Conservation (phyloP, 1,284 basidiomycete genomes). For the Rhodofomes roseus region DNA sequence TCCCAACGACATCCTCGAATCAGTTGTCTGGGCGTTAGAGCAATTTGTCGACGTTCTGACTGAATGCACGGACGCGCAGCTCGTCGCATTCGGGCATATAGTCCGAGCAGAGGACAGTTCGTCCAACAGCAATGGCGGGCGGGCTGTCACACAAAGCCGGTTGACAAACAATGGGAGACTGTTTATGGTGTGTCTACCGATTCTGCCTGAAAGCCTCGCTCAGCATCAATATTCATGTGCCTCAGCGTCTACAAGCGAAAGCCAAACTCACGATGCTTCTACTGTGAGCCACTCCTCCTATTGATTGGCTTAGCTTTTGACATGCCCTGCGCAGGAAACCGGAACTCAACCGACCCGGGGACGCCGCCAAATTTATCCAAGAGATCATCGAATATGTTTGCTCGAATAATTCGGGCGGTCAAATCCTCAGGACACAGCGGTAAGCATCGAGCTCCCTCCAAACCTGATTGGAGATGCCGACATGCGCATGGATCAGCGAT, state of each 20-base stretch:
- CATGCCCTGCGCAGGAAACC: slow-evolving; percentile 8
- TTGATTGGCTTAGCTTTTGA: neutral
- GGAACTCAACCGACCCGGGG: slow-evolving; percentile 11
- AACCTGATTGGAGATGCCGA: too few species aligned
- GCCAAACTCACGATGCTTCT: neutral
- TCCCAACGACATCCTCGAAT: slow-evolving; percentile 15
- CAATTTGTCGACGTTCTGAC: slow-evolving; percentile 15
- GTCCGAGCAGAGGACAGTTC: neutral
- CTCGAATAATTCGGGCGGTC: neutral
- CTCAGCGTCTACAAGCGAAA: neutral
- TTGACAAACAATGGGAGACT: neutral
- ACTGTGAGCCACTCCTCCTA: slow-evolving; percentile 4
- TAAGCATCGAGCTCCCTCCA: too few species aligned
- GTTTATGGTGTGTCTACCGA: neutral
- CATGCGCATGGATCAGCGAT: neutral
- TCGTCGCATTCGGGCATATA: slow-evolving; percentile 14
- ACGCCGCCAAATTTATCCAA: slow-evolving; percentile 9
- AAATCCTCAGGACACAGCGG: neutral
- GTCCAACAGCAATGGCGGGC: neutral
- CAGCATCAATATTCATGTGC: too few species aligned
- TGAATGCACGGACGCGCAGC: slow-evolving; percentile 14
- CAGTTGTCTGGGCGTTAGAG: slow-evolving; percentile 14
- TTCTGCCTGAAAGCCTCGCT: too few species aligned
- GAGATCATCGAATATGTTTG: slow-evolving; percentile 1
- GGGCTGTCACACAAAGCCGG: neutral